These are phyloP conservation scores for Fusarium dimerum DNA, from an alignment of 2,329 filamentous ascomycete species.

Conservation along the genomic window DNA sequence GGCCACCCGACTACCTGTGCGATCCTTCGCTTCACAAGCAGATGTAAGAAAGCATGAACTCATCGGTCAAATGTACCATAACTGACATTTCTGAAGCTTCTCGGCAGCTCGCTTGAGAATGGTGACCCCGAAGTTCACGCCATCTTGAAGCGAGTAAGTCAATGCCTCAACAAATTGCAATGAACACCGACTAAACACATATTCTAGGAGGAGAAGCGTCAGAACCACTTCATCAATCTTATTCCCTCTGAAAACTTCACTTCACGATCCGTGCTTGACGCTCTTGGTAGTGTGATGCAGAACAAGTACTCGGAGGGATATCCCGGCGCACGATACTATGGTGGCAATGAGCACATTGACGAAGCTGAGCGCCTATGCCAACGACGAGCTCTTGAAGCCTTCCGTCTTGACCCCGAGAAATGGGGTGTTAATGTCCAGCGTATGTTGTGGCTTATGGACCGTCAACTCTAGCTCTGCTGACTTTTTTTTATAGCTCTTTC, in stretches of 20 bases:
- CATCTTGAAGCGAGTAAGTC: slow-evolving; percentile 78
- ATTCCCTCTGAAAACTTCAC: slow-evolving; percentile 94
- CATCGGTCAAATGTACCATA: neutral
- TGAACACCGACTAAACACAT: neutral
- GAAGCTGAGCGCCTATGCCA: slow-evolving; percentile 85
- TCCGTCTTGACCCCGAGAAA: slow-evolving; percentile 76
- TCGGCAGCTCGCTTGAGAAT: slow-evolving; percentile 73
- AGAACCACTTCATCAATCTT: slow-evolving; percentile 96
- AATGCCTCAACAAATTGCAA: neutral
- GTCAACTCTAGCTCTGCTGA: slow-evolving; percentile 3
- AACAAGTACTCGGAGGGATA: slow-evolving; percentile 99
- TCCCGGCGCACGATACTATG: slow-evolving; percentile 91
- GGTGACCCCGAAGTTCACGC: slow-evolving; percentile 81
- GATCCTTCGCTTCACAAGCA: slow-evolving; percentile 24
- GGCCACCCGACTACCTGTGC: slow-evolving; percentile 17
- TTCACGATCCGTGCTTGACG: slow-evolving; percentile 84
- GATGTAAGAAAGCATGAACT: slow-evolving; percentile 13
- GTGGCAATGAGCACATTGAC: slow-evolving; percentile 93
- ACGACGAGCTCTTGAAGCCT: slow-evolving; percentile 80
- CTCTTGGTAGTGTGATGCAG: slow-evolving; percentile 87
- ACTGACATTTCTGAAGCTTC: slow-evolving; percentile 56
- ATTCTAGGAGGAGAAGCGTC: slow-evolving; percentile 80
- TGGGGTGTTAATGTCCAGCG: slow-evolving; percentile 98
- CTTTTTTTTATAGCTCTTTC: slow-evolving; percentile 66
- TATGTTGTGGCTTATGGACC: slow-evolving; percentile 39